Evolutionary conservation across 140 eudicot species (phyloP), one percentile per base, ranked within the genome.

Genomic region (Senecio squalidus): DNA sequence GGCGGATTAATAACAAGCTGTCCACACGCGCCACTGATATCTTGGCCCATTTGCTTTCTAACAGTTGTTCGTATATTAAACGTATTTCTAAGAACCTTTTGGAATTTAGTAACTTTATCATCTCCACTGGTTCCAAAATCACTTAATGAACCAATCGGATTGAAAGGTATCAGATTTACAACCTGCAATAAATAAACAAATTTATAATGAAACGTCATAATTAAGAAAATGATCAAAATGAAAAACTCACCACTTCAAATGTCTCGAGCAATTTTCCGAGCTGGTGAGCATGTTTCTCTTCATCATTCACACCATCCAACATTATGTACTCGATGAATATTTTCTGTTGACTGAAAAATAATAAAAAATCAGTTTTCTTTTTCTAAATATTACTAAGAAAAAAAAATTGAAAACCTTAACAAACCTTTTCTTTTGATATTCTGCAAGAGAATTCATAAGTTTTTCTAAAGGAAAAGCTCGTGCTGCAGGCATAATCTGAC

Each of bases 21-120:
- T 67, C 98, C 98, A 47, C 98, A 92, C 14, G 98, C 98, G 29
- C 98, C 98, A 60, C 91, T 87, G 36, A 92, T 84, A 78, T 92
- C 98, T 70, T 84, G 98, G 33, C 98, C 98, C 98, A 92, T 92
- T 76, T 92, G 79, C 78, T 84, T 92, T 58, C 98, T 85, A 62
- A 92, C 77, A 0, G 98, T 92, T 27, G 98, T 92, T 57, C 98
- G 75, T 58, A 87, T 84, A 43, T 82, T 78, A 55, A 84, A 84
- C 6, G 66, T 70, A 49, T 71, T 72, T 72, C 98, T 71, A 47
- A 92, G 88, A 52, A 81, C 67, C 59, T 31, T 81, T 70, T 92
- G 98, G 60, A 92, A 92, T 26, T 58, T 62, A 0, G 47, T 40
- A 11, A 92, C 95, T 67, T 61, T 87, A 28, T 72, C 49, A 41